A percentile compares a stretch with the other conserved stretches of the same genome.
These are phyloP conservation scores for Elsinoe perseae DNA, from an alignment of 2,329 filamentous ascomycete species.

Conservation along the genomic window DNA sequence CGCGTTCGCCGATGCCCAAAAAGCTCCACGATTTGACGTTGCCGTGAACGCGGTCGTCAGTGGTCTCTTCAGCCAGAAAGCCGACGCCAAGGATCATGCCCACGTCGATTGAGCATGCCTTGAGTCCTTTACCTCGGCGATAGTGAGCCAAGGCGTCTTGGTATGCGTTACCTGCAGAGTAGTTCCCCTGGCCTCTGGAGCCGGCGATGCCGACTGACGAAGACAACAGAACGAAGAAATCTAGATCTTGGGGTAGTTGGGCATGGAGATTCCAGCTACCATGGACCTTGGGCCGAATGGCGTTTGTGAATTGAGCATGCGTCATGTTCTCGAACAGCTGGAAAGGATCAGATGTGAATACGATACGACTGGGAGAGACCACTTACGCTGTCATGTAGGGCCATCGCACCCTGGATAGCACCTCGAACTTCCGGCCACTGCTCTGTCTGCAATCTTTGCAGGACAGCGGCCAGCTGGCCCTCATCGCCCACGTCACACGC, in stretches of 20 bases:
- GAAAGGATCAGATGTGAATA: neutral
- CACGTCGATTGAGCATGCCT: constrained; percentile 46
- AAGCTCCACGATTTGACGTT: neutral
- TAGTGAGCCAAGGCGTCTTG: constrained; percentile 28
- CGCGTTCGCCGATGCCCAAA: neutral
- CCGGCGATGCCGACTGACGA: constrained; percentile 18
- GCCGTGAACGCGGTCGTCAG: neutral
- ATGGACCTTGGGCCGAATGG: constrained; percentile 24
- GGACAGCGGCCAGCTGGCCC: neutral
- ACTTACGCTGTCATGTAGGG: constrained; percentile 19
- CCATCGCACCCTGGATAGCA: constrained; percentile 28
- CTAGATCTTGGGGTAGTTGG: constrained; percentile 13
- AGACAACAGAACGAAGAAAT: constrained; percentile 28
- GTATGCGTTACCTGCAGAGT: constrained; percentile 19
- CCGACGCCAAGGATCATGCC: constrained; percentile 43
- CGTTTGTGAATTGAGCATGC: constrained; percentile 19
- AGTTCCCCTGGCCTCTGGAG: constrained; percentile 18
- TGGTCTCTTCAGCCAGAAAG: constrained; percentile 23
- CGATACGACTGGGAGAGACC: neutral
- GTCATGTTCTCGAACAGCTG: constrained; percentile 21
- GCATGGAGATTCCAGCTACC: constrained; percentile 27
- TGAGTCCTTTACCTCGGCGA: constrained; percentile 35
- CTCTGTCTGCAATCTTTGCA: neutral
- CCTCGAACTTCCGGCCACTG: constrained; percentile 10
- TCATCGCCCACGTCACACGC: neutral